Conservation (phyloP, 805 yeast genomes). For the Limtongia smithiae region DNA sequence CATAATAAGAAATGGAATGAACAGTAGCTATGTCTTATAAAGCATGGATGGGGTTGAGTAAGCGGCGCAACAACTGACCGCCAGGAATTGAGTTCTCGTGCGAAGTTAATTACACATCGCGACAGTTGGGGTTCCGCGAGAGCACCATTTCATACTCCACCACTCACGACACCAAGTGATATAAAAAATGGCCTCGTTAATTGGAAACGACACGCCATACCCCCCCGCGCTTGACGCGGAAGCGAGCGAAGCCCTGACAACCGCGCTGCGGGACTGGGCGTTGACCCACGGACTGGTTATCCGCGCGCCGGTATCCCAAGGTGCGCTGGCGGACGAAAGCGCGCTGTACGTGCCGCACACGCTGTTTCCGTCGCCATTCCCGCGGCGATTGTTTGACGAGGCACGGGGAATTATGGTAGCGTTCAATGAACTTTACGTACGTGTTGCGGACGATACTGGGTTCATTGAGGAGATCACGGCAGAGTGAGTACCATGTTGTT, state of each 20-base stretch:
- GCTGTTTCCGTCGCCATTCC: slow-evolving; percentile 84
- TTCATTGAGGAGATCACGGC: slow-evolving; percentile 63
- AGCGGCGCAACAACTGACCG: too few relatives aligned
- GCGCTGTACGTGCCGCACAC: slow-evolving; percentile 80
- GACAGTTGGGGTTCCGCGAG: too few relatives aligned
- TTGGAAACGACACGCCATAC: slow-evolving; percentile 3
- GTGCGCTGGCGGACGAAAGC: slow-evolving; percentile 51
- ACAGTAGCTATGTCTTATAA: too few relatives aligned
- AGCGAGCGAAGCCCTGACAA: not conserved
- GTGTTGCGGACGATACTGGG: slow-evolving; percentile 52
- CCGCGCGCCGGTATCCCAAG: slow-evolving; percentile 7
- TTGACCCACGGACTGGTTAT: slow-evolving; percentile 30
- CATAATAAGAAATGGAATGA: too few relatives aligned
- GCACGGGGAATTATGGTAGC: slow-evolving; percentile 63
- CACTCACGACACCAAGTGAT: too few relatives aligned
- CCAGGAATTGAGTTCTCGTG: too few relatives aligned
- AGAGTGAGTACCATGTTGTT: slow-evolving; percentile 32
- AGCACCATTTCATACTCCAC: too few relatives aligned
- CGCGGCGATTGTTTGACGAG: slow-evolving; percentile 58
- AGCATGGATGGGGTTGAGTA: too few relatives aligned
- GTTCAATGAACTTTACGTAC: slow-evolving; percentile 73
- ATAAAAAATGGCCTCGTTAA: slow-evolving; percentile 9
- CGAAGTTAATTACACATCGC: slow-evolving; percentile 12
- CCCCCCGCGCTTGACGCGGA: slow-evolving; percentile 18
- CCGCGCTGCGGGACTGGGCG: slow-evolving; percentile 28